Conservation (phyloP, 179 eudicot genomes). For the Gypsophila paniculata region DNA sequence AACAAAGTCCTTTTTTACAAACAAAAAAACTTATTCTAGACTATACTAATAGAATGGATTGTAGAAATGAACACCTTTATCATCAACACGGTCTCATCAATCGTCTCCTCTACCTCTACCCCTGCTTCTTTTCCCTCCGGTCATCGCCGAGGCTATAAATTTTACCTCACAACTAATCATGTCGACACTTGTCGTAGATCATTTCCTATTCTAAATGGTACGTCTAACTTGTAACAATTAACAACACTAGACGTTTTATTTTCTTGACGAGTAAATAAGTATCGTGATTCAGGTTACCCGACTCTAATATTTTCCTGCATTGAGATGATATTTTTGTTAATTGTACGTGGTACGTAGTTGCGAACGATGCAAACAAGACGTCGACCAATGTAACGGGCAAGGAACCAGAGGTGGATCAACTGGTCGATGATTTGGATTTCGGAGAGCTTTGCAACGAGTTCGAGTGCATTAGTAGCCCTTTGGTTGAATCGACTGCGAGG, state of each 20-base stretch:
- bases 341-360: conserved; percentile 37
- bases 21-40: conserved; percentile 23
- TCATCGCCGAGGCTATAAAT: conserved; percentile 10
- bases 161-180: conserved; percentile 8
- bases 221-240: not conserved
- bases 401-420: conserved; percentile 56
- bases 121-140: conserved; percentile 15
- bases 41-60: conserved; percentile 34
- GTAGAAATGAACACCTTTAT: conserved; percentile 38
- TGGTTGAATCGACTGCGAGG: conserved; percentile 86
- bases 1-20: not conserved
- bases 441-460: conserved; percentile 94
- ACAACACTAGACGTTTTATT: not conserved
- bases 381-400: conserved; percentile 28
- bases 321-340: not conserved
- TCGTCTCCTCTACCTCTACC: conserved; percentile 17
- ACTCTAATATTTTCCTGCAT: too few relatives aligned
- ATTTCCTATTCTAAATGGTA: conserved; percentile 29
- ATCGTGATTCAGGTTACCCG: too few relatives aligned
- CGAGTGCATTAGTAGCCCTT: conserved; percentile 92
- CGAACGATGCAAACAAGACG: conserved; percentile 49
- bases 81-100: conserved; percentile 16
- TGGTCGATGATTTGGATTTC: conserved; percentile 81
- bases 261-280: too few relatives aligned
- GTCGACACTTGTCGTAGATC: conserved; percentile 13